phyloP scores from a whole-genome alignment of 2,329 filamentous ascomycete genomes.

The Xylaria digitata region DNA sequence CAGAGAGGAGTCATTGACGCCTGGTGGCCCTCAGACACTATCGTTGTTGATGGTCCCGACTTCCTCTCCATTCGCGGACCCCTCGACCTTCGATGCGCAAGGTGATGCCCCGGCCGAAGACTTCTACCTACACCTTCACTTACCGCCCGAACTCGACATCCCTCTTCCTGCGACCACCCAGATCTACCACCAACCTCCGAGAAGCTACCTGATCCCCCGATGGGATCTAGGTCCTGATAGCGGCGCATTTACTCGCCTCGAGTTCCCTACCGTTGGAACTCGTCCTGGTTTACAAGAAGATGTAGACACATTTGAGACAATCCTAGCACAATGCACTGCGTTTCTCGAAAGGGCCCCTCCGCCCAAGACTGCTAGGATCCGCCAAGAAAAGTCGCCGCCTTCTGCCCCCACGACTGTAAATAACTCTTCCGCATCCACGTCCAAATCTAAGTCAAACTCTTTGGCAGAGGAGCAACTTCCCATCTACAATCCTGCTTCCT shows the following conservation, averaged over 20 bases:
- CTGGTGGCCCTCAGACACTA: conserved; percentile 87
- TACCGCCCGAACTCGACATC: conserved; percentile 93
- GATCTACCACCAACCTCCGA: conserved; percentile 94
- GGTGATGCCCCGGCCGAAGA: conserved; percentile 78
- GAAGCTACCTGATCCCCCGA: conserved; percentile 91
- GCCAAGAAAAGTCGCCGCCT: conserved; percentile 42
- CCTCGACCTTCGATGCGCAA: conserved; percentile 62
- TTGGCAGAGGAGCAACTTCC: conserved; percentile 59
- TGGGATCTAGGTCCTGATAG: conserved; percentile 92
- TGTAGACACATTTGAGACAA: conserved; percentile 96
- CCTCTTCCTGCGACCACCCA: conserved; percentile 95
- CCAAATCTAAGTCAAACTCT: conserved; percentile 59
- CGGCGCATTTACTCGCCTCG: conserved; percentile 91
- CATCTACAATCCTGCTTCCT: conserved; percentile 84
- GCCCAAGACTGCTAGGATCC: conserved; percentile 56
- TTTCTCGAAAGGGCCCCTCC: conserved; percentile 87
- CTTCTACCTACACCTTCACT: conserved; percentile 95
- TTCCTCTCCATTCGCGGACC: conserved; percentile 74
- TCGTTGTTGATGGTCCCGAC: conserved; percentile 97
- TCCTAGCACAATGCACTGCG: conserved; percentile 95
- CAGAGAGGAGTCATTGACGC: conserved; percentile 83
- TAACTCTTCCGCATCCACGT: conserved; percentile 46
- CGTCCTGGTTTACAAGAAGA: conserved; percentile 86
- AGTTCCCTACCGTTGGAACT: conserved; percentile 81
- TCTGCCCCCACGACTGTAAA: conserved; percentile 41